Conservation (phyloP, 225 moss, liverwort and hornwort species). For the Bryoerythrophyllum caledonicum region DNA sequence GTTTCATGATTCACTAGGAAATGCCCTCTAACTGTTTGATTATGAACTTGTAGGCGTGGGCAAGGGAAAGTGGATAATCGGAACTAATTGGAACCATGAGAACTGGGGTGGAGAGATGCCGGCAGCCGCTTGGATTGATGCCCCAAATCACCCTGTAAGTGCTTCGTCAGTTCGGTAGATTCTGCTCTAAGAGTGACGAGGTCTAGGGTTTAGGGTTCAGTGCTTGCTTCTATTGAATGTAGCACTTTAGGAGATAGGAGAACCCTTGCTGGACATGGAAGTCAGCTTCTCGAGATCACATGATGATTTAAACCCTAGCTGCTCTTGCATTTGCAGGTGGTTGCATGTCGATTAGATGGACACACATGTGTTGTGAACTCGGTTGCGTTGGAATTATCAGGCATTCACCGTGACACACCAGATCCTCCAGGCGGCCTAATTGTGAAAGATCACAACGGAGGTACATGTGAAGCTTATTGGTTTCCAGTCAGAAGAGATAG, state of each 20-base stretch:
- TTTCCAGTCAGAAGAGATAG: background rate
- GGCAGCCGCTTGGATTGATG: conserved; percentile 80
- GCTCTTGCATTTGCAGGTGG: conserved; percentile 41
- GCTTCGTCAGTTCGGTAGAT: conserved; percentile 3
- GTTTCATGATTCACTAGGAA: conserved; percentile 15
- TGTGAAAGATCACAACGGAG: conserved; percentile 55
- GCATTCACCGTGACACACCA: conserved; percentile 46
- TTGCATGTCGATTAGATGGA: conserved; percentile 74
- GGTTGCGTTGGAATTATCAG: conserved; percentile 59
- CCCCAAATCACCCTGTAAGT: conserved; percentile 75
- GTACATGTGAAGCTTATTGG: conserved; percentile 31
- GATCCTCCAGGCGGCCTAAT: conserved; percentile 66
- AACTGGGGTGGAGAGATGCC: conserved; percentile 89
- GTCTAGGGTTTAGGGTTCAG: background rate
- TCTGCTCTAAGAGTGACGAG: conserved; percentile 13
- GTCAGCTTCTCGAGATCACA: too few species aligned
- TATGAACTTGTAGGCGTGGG: conserved; percentile 37
- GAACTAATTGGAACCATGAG: conserved; percentile 76
- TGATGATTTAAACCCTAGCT: too few species aligned
- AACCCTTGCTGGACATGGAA: too few species aligned
- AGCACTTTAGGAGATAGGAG: background rate
- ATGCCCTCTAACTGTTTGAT: conserved; percentile 5
- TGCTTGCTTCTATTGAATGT: background rate
- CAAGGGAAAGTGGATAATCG: conserved; percentile 71
- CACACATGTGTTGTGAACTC: conserved; percentile 82